Percentiles rank a stretch among this genome's conserved stretches.
Conservation (phyloP, 2,329 filamentous ascomycete genomes). For the Fusarium cyanostomum region DNA sequence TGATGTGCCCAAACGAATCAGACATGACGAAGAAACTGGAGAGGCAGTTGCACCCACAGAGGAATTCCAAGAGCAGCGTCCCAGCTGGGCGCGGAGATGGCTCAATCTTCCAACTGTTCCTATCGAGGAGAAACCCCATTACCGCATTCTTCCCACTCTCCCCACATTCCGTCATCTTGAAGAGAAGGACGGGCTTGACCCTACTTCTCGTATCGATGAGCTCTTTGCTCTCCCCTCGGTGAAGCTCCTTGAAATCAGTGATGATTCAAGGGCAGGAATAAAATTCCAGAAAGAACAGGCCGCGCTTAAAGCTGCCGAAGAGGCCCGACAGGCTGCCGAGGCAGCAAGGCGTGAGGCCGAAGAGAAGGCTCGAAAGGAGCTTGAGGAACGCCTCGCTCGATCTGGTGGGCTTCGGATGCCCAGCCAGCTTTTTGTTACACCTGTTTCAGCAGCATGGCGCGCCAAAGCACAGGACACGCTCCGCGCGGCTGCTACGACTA, state of each 20-base stretch:
- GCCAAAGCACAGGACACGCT: conserved; percentile 45
- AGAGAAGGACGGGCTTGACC: conserved; percentile 18
- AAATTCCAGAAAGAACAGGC: conserved; percentile 38
- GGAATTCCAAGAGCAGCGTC: conserved; percentile 22
- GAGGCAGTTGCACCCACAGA: conserved; percentile 1
- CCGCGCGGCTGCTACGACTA: conserved; percentile 45
- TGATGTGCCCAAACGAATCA: conserved; percentile 35
- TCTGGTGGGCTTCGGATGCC: conserved; percentile 47
- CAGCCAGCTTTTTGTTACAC: conserved; percentile 39
- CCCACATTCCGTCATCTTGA: conserved; percentile 11
- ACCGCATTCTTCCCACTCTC: not conserved
- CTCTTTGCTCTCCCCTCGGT: conserved; percentile 42
- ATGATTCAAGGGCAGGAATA: conserved; percentile 42
- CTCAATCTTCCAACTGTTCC: conserved; percentile 15
- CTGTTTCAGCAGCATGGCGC: conserved; percentile 44
- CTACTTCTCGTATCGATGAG: conserved; percentile 37
- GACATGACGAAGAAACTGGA: conserved; percentile 7
- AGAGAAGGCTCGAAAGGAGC: conserved; percentile 38
- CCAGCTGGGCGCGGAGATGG: conserved; percentile 17
- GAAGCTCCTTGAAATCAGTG: conserved; percentile 41
- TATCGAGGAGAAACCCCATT: conserved; percentile 1
- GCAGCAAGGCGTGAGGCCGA: conserved; percentile 35
- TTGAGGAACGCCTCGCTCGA: conserved; percentile 43
- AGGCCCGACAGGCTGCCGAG: conserved; percentile 41
- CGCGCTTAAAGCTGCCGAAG: conserved; percentile 39